Conservation (phyloP, 768 basidiomycete genomes). For the Xerocomus spinulosus region DNA sequence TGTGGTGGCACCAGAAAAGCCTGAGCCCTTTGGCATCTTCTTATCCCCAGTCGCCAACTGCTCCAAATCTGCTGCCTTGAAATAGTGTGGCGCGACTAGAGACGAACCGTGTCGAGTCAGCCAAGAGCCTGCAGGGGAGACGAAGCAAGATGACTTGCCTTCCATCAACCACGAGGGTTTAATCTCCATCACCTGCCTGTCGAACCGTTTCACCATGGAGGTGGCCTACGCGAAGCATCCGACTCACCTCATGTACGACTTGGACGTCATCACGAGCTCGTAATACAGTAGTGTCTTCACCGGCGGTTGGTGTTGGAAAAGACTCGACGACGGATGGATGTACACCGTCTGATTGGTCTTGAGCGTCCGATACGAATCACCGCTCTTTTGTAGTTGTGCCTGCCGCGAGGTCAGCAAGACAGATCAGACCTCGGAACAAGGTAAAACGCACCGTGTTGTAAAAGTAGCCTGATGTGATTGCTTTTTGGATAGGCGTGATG, state of each 20-base stretch:
- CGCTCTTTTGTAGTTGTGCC: constrained; percentile 92
- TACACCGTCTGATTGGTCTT: constrained; percentile 96
- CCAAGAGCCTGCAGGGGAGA: neutral
- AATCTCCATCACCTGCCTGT: constrained; percentile 95
- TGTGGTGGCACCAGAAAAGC: constrained; percentile 23
- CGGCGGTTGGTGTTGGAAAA: constrained; percentile 95
- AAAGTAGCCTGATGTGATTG: constrained; percentile 92
- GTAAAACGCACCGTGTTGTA: constrained; percentile 78
- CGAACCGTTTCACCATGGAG: neutral
- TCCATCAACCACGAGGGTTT: constrained; percentile 93
- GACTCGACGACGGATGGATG: constrained; percentile 91
- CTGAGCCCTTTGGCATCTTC: constrained; percentile 86
- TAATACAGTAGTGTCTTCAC: constrained; percentile 89
- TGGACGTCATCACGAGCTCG: constrained; percentile 95
- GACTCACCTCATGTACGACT: constrained; percentile 85
- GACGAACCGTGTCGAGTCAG: constrained; percentile 2
- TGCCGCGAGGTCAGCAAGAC: constrained; percentile 35
- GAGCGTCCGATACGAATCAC: constrained; percentile 94
- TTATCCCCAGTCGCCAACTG: constrained; percentile 77
- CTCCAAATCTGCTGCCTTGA: constrained; percentile 81
- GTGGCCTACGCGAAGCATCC: neutral
- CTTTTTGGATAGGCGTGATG: constrained; percentile 91
- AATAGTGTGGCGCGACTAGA: constrained; percentile 93
- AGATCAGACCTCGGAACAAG: neutral
- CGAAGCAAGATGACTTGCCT: constrained; percentile 42